A percentile compares a stretch with the other conserved stretches of the same genome.
These are phyloP conservation scores for Crucihimalaya himalaica DNA, from an alignment of 345 rosid genomes.

Conservation along the genomic window DNA sequence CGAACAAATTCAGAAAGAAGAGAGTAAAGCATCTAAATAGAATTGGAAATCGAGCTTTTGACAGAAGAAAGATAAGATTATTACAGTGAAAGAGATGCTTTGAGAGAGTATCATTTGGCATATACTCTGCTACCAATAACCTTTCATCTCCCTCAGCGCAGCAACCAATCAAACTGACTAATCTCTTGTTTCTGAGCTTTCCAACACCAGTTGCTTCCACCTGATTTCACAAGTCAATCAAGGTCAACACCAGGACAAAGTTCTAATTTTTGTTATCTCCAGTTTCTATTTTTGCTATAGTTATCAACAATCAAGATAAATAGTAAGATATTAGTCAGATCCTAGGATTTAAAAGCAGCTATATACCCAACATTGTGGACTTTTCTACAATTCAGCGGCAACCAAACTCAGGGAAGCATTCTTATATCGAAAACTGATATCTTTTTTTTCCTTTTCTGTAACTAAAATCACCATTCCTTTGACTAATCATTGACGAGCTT, in stretches of 20 bases:
- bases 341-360: conserved; percentile 14
- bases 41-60: background rate
- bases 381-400: background rate
- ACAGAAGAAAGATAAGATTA: background rate
- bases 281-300: background rate
- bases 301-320: background rate
- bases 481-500: background rate
- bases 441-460: background rate
- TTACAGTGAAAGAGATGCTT: conserved; percentile 97
- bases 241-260: conserved; percentile 19
- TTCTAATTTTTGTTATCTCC: background rate
- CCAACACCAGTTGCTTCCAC: conserved; percentile 93
- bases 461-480: background rate
- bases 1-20: conserved; percentile 1
- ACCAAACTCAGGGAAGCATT: conserved; percentile 12
- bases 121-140: conserved; percentile 83
- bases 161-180: conserved; percentile 90
- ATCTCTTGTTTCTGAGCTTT: conserved; percentile 77
- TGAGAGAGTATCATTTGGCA: conserved; percentile 95
- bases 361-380: background rate
- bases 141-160: conserved; percentile 98
- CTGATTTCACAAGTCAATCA: conserved; percentile 41
- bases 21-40: conserved; percentile 18
- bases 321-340: conserved; percentile 2
- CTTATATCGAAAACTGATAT: background rate